phyloP scores from a whole-genome alignment of 108 stramenopile species.

The Epithemia pelagica region DNA sequence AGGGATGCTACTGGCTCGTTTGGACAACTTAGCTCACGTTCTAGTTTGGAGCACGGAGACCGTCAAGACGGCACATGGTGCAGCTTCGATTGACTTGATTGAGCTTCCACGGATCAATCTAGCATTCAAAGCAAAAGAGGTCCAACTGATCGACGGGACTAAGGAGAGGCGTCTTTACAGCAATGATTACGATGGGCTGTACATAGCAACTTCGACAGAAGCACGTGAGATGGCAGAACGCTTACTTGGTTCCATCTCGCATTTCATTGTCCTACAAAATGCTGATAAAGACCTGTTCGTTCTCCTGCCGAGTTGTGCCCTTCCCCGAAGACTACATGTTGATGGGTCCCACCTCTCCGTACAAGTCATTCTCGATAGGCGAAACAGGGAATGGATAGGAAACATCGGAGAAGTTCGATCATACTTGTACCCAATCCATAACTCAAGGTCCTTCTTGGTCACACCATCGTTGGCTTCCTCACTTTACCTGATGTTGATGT shows the following conservation, averaged over 20 bases:
- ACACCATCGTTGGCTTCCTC: conserved; percentile 93
- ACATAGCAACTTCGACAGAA: conserved; percentile 81
- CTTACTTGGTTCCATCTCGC: conserved; percentile 78
- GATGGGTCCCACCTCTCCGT: conserved; percentile 79
- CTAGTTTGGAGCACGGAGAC: conserved; percentile 87
- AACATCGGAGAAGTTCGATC: conserved; percentile 94
- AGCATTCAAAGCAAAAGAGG: conserved; percentile 79
- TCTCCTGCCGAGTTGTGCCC: conserved; percentile 89
- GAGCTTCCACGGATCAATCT: conserved; percentile 95
- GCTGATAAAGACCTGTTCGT: conserved; percentile 93
- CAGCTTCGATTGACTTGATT: conserved; percentile 81
- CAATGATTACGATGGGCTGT: conserved; percentile 93
- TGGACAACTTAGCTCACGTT: conserved; percentile 93
- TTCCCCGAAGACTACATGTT: conserved; percentile 79
- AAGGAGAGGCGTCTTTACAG: conserved; percentile 80
- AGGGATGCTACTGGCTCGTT: conserved; percentile 81
- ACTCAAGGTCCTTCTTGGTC: conserved; percentile 83
- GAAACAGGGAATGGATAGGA: conserved; percentile 94
- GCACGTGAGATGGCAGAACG: conserved; percentile 73
- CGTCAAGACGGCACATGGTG: conserved; percentile 57
- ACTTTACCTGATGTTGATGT: conserved; percentile 95
- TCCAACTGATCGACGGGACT: conserved; percentile 59
- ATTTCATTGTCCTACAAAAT: conserved; percentile 91
- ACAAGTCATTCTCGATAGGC: conserved; percentile 86
- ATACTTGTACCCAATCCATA: conserved; percentile 96